These are phyloP conservation scores for Zymoseptoria ardabiliae DNA, from an alignment of 2,329 filamentous ascomycete species.

Conservation along the genomic window DNA sequence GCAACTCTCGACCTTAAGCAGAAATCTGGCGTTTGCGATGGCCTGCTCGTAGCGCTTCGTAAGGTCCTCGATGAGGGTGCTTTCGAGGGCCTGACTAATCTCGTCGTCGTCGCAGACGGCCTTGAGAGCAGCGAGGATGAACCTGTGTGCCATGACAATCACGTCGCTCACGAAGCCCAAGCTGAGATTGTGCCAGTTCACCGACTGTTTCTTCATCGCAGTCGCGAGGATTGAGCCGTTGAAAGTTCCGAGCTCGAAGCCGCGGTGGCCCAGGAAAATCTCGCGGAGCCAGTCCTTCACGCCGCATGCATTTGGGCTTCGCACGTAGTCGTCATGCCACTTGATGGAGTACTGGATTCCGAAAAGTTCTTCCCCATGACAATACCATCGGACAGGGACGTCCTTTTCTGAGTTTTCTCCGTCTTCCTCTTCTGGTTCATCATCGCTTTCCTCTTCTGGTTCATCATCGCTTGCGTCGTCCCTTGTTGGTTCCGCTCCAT, in stretches of 20 bases:
- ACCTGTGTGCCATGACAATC: conserved; percentile 47
- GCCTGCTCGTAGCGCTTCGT: conserved; percentile 41
- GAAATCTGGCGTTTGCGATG: conserved; percentile 43
- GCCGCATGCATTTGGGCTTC: background rate
- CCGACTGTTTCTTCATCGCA: conserved; percentile 37
- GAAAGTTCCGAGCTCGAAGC: conserved; percentile 41
- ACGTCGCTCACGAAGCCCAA: conserved; percentile 45
- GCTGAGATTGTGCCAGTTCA: conserved; percentile 43
- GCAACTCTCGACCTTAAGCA: conserved; percentile 46
- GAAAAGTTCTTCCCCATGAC: conserved; percentile 39
- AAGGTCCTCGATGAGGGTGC: conserved; percentile 41
- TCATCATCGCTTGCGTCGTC: too few relatives aligned
- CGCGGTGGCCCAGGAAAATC: conserved; percentile 7
- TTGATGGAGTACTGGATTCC: conserved; percentile 36
- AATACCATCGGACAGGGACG: too few relatives aligned
- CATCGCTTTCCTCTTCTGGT: too few relatives aligned
- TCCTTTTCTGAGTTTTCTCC: too few relatives aligned
- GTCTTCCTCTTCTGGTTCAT: too few relatives aligned
- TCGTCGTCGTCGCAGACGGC: conserved; percentile 38
- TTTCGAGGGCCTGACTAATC: conserved; percentile 39
- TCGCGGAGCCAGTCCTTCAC: conserved; percentile 4
- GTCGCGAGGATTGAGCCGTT: conserved; percentile 33
- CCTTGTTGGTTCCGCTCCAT: too few relatives aligned
- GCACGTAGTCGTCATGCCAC: conserved; percentile 40
- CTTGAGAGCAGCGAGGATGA: conserved; percentile 41